phyloP scores from a whole-genome alignment of 306 rosid genomes.

The Astragalus membranaceus region DNA sequence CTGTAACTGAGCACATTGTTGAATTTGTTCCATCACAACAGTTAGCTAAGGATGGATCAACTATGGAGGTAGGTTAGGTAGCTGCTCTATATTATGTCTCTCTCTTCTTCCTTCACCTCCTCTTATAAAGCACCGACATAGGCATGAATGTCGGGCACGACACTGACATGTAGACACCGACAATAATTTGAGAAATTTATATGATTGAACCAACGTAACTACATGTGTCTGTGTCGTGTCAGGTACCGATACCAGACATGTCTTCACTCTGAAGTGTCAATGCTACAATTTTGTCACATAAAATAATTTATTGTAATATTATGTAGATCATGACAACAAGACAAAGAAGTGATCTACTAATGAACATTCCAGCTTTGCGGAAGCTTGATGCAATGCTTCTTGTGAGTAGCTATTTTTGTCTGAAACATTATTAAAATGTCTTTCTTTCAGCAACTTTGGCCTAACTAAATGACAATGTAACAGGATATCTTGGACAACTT shows the following conservation, averaged over 20 bases:
- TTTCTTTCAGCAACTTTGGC: neutral
- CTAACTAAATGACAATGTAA: slow-evolving; percentile 21
- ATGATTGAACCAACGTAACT: too few relatives aligned
- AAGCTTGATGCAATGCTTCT: slow-evolving; percentile 85
- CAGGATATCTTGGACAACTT: slow-evolving; percentile 71
- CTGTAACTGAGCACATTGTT: slow-evolving; percentile 85
- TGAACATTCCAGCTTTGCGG: slow-evolving; percentile 77
- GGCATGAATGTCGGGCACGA: too few relatives aligned
- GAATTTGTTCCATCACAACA: slow-evolving; percentile 82
- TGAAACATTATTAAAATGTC: neutral
- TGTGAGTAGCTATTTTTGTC: slow-evolving; percentile 40
- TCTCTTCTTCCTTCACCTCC: neutral
- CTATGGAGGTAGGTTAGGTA: slow-evolving; percentile 81
- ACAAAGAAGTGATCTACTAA: slow-evolving; percentile 75
- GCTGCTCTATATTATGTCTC: slow-evolving; percentile 6
- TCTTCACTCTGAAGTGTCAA: too few relatives aligned
- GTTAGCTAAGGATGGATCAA: slow-evolving; percentile 53
- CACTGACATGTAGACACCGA: too few relatives aligned
- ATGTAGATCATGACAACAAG: slow-evolving; percentile 82
- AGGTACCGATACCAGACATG: too few relatives aligned
- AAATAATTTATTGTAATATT: neutral
- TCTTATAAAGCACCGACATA: too few relatives aligned
- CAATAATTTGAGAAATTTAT: too few relatives aligned
- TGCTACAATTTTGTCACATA: neutral
- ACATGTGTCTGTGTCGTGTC: too few relatives aligned